These are phyloP conservation scores for Oryza officinalis DNA, from an alignment of 176 grass and related monocot species.

Conservation along the genomic window DNA sequence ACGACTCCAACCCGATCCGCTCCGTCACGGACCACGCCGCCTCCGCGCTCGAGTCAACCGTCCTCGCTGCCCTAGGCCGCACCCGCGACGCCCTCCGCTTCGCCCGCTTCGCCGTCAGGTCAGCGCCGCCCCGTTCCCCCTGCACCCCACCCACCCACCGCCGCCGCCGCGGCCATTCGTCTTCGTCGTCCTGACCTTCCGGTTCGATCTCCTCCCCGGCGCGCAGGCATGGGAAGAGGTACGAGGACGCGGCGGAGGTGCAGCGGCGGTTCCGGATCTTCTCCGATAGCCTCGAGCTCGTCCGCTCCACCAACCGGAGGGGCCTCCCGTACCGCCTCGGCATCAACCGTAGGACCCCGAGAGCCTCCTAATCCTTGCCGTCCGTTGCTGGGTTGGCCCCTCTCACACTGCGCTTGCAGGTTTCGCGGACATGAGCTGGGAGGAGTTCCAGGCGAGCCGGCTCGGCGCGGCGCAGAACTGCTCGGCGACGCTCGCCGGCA, in stretches of 20 bases:
- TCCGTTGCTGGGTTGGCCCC: neutral
- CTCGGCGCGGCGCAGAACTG: slow-evolving; percentile 92
- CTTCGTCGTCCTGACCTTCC: neutral
- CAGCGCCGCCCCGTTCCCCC: neutral
- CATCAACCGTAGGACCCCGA: slow-evolving; percentile 71
- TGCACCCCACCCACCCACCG: too few species aligned
- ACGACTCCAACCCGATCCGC: slow-evolving; percentile 71
- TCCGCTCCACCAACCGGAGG: slow-evolving; percentile 72
- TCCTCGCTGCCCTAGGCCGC: slow-evolving; percentile 67
- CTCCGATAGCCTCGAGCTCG: slow-evolving; percentile 73
- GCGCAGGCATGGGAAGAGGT: slow-evolving; percentile 77
- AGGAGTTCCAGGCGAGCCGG: slow-evolving; percentile 72
- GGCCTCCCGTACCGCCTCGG: slow-evolving; percentile 79
- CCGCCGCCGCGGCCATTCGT: neutral
- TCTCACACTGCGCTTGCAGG: slow-evolving; percentile 25
- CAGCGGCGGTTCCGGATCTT: slow-evolving; percentile 72
- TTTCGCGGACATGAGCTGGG: slow-evolving; percentile 96
- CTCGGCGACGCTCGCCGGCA: slow-evolving; percentile 87
- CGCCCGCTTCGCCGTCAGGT: slow-evolving; percentile 74
- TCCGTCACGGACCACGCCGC: slow-evolving; percentile 65
- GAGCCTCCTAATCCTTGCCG: neutral
- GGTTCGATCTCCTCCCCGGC: neutral
- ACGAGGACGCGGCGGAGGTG: slow-evolving; percentile 72
- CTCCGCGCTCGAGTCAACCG: slow-evolving; percentile 67
- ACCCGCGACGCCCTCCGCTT: slow-evolving; percentile 76